A percentile compares a stretch with the other conserved stretches of the same genome.
Conservation (phyloP, 208 protist species). For the Trichomonas gallinae region DNA sequence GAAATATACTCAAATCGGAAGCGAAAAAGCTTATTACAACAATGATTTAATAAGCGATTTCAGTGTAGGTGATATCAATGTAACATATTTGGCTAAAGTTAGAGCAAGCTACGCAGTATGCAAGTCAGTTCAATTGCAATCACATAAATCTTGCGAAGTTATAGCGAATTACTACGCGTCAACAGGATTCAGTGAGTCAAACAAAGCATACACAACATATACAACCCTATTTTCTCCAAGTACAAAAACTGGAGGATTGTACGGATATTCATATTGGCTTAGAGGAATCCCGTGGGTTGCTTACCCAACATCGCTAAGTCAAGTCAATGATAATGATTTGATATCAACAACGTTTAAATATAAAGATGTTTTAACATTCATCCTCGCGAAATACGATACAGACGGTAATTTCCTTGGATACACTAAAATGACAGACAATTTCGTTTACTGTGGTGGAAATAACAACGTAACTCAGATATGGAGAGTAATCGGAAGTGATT, state of each 20-base stretch:
- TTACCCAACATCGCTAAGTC: background rate
- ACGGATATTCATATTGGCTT: background rate
- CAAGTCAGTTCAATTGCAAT: background rate
- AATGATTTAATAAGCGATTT: background rate
- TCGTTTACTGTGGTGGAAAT: background rate
- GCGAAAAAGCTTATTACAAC: background rate
- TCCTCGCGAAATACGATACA: background rate
- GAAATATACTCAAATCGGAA: background rate
- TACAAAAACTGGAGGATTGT: background rate
- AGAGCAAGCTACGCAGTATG: background rate
- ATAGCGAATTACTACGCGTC: background rate
- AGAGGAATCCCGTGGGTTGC: background rate
- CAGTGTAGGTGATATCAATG: background rate
- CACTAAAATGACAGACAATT: background rate
- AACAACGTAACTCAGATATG: background rate
- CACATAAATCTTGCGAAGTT: background rate
- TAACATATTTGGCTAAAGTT: background rate
- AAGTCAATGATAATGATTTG: background rate
- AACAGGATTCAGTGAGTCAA: background rate
- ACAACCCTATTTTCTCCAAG: background rate
- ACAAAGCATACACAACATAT: background rate
- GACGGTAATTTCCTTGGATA: background rate
- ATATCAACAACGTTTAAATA: background rate
- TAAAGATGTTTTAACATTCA: background rate
- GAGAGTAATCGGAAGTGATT: background rate